A percentile compares a stretch with the other conserved stretches of the same genome.
Evolutionary conservation across 495 filamentous ascomycete genomes (phyloP).

Genomic region (Collariella sp.): DNA sequence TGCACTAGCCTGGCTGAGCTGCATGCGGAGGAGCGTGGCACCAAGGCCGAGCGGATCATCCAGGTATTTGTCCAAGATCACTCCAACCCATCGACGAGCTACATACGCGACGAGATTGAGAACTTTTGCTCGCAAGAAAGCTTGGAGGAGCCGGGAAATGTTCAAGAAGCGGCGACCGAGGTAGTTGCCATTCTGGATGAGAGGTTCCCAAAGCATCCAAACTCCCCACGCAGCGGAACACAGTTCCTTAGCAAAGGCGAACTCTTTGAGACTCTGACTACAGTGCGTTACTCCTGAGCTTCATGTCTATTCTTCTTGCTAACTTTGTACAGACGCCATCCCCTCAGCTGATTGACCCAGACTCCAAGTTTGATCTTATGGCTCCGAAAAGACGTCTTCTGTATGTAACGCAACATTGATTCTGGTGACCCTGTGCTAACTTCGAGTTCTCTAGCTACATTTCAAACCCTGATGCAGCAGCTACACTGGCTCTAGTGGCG

Average conservation of each 20-base stretch:
- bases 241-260: conserved; percentile 1
- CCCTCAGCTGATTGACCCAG: conserved; percentile 1
- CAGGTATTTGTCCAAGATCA: conserved; percentile 1
- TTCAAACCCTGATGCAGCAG: conserved; percentile 10
- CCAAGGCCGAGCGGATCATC: conserved; percentile 6
- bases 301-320: not conserved
- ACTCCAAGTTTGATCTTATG: not conserved
- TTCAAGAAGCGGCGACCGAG: not conserved
- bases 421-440: not conserved
- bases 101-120: conserved; percentile 16
- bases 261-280: conserved; percentile 3
- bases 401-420: not conserved
- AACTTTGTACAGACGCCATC: not conserved
- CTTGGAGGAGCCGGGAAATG: not conserved
- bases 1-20: conserved; percentile 7
- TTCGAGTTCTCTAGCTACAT: conserved; percentile 8
- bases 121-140: conserved; percentile 5
- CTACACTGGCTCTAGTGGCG: conserved; percentile 7
- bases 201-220: not conserved
- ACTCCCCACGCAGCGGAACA: not conserved
- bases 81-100: not conserved
- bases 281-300: not conserved
- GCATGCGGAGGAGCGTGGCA: not conserved
- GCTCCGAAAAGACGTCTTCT: conserved; percentile 1
- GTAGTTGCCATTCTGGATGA: conserved; percentile 12